These are phyloP conservation scores for Phytophthora agathidicida DNA, from an alignment of 352 stramenopile genomes.

Conservation along the genomic window DNA sequence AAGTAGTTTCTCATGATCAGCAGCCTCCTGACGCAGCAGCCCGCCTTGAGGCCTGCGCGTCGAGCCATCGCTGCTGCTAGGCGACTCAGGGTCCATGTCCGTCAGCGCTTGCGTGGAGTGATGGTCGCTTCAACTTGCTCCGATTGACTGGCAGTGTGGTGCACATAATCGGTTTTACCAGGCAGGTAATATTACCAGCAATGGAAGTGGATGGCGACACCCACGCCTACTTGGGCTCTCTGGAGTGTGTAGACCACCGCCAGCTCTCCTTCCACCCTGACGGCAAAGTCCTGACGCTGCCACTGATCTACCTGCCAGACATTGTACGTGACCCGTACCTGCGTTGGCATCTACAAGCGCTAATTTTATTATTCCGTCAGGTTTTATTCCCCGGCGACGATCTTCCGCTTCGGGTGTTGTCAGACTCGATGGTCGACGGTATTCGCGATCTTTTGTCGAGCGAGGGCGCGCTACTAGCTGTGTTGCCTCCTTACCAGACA, in stretches of 20 bases:
- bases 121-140: slow-evolving; percentile 10
- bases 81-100: neutral
- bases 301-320: slow-evolving; percentile 75
- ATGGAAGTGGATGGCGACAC: slow-evolving; percentile 3
- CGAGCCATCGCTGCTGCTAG: neutral
- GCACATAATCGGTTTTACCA: neutral
- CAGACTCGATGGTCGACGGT: slow-evolving; percentile 50
- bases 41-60: neutral
- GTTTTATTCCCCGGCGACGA: slow-evolving; percentile 86
- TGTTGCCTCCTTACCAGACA: slow-evolving; percentile 65
- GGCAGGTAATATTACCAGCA: slow-evolving; percentile 19
- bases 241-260: slow-evolving; percentile 66
- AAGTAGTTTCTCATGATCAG: slow-evolving; percentile 41
- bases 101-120: neutral
- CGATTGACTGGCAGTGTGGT: too few species aligned
- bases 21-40: slow-evolving; percentile 45
- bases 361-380: slow-evolving; percentile 30
- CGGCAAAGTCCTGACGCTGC: slow-evolving; percentile 58
- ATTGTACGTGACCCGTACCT: slow-evolving; percentile 71
- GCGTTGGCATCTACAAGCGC: neutral
- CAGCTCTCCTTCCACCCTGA: slow-evolving; percentile 54
- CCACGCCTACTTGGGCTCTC: slow-evolving; percentile 76
- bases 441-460: slow-evolving; percentile 53
- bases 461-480: slow-evolving; percentile 60
- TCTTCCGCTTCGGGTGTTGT: slow-evolving; percentile 77